These are phyloP conservation scores for Nemophila menziesii DNA, from an alignment of 257 asterid species.

Conservation along the genomic window DNA sequence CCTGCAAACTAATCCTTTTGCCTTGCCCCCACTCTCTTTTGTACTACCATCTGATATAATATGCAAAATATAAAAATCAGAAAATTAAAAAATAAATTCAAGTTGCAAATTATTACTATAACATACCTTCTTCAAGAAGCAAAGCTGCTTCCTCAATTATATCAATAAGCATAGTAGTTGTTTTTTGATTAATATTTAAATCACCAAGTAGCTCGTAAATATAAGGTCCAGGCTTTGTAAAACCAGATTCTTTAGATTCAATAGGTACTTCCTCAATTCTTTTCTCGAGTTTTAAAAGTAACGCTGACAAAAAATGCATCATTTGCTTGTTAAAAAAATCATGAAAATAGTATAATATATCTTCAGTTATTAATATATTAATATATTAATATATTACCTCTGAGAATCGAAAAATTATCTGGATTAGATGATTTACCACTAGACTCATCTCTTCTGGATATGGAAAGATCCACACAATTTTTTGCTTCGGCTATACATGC, in stretches of 20 bases:
- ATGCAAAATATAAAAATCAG: conserved; percentile 16
- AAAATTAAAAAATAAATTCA: background rate
- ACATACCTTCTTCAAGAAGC: conserved; percentile 94
- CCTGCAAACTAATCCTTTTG: conserved; percentile 50
- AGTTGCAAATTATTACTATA: no score
- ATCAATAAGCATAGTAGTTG: conserved; percentile 61
- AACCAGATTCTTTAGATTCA: conserved; percentile 79
- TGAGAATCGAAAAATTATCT: conserved; percentile 83
- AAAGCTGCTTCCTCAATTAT: conserved; percentile 64
- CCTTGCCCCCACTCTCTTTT: conserved; percentile 49
- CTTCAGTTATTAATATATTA: background rate
- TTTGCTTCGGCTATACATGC: conserved; percentile 93
- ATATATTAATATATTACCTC: conserved; percentile 58
- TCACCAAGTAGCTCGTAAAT: conserved; percentile 84
- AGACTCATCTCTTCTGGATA: conserved; percentile 57
- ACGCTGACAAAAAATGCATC: conserved; percentile 56
- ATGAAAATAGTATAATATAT: background rate
- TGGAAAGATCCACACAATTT: conserved; percentile 63
- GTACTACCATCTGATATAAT: conserved; percentile 41
- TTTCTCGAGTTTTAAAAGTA: conserved; percentile 88
- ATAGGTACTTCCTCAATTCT: conserved; percentile 73
- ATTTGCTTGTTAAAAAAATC: conserved; percentile 6
- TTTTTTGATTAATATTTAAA: conserved; percentile 55
- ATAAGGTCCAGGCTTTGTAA: conserved; percentile 86
- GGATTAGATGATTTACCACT: conserved; percentile 83